These are phyloP conservation scores for Salisapilia sapeloensis DNA, from an alignment of 352 stramenopile genomes.

Conservation along the genomic window DNA sequence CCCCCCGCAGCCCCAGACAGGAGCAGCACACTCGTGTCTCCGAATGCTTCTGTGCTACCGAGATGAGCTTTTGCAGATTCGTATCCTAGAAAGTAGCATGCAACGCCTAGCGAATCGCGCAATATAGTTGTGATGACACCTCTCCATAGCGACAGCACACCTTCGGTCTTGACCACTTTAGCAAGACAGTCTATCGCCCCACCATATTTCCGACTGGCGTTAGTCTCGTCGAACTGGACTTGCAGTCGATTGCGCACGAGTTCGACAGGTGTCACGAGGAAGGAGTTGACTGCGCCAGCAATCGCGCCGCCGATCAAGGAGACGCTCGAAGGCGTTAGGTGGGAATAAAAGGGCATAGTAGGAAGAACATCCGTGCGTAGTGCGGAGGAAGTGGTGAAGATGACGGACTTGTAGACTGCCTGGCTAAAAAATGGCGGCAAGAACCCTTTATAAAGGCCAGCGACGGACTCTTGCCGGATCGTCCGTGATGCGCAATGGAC, in stretches of 20 bases:
- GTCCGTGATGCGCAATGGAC: conserved; percentile 45
- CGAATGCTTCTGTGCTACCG: conserved; percentile 5
- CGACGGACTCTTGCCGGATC: conserved; percentile 32
- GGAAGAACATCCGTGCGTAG: conserved; percentile 38
- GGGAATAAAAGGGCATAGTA: no score
- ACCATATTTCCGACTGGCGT: conserved; percentile 21
- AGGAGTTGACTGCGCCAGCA: conserved; percentile 51
- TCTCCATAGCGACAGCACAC: conserved; percentile 47
- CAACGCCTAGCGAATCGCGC: conserved; percentile 69
- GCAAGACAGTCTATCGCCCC: conserved; percentile 33
- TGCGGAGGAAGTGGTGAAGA: conserved; percentile 59
- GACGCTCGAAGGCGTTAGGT: conserved; percentile 18
- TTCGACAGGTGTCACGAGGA: conserved; percentile 57
- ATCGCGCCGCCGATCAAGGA: conserved; percentile 34
- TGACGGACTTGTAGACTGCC: conserved; percentile 79
- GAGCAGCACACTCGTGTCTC: conserved; percentile 36
- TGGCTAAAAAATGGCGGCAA: conserved; percentile 77
- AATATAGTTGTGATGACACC: conserved; percentile 58
- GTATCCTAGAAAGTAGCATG: conserved; percentile 77
- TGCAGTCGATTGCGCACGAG: conserved; percentile 70
- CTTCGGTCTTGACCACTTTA: conserved; percentile 39
- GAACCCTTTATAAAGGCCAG: conserved; percentile 72
- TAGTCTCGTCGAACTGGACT: conserved; percentile 49
- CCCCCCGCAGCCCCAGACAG: conserved; percentile 51
- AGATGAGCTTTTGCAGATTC: conserved; percentile 43